Conservation (phyloP, 2,329 filamentous ascomycete species). For the Beauveria scarabaeidicola region DNA sequence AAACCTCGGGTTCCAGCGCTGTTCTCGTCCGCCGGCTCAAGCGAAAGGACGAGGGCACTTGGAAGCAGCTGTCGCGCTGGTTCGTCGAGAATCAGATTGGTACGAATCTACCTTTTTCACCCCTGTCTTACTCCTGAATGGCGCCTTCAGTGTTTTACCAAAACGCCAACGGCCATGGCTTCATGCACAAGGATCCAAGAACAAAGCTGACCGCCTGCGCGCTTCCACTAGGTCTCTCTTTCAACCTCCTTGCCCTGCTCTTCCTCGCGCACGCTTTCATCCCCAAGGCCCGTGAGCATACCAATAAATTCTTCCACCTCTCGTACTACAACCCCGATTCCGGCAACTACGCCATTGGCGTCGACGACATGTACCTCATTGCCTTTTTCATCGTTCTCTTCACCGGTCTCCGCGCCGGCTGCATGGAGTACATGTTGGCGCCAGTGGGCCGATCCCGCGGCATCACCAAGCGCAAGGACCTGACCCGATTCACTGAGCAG, state of each 20-base stretch:
- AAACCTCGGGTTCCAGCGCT: conserved; percentile 41
- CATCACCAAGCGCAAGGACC: conserved; percentile 65
- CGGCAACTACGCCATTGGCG: conserved; percentile 65
- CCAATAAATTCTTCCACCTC: conserved; percentile 80
- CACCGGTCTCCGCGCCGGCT: conserved; percentile 72
- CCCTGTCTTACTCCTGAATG: conserved; percentile 1
- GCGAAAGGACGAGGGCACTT: conserved; percentile 53
- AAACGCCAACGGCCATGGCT: background rate
- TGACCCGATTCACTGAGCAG: conserved; percentile 86
- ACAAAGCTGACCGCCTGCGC: conserved; percentile 17
- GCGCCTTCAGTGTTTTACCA: background rate
- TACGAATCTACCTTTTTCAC: conserved; percentile 34
- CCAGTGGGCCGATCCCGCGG: conserved; percentile 68
- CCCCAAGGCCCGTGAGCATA: conserved; percentile 68
- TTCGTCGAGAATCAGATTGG: conserved; percentile 74
- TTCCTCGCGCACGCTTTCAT: conserved; percentile 75
- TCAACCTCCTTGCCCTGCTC: conserved; percentile 78
- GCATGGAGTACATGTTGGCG: conserved; percentile 79
- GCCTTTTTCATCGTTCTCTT: conserved; percentile 73
- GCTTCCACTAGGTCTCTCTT: conserved; percentile 54
- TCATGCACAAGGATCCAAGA: background rate
- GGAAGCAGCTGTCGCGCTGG: conserved; percentile 56
- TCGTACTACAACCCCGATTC: conserved; percentile 69
- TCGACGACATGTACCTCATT: conserved; percentile 72
- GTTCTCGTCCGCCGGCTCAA: conserved; percentile 49